phyloP scores from a whole-genome alignment of 495 filamentous ascomycete genomes.

The Pyrenula aspistea region DNA sequence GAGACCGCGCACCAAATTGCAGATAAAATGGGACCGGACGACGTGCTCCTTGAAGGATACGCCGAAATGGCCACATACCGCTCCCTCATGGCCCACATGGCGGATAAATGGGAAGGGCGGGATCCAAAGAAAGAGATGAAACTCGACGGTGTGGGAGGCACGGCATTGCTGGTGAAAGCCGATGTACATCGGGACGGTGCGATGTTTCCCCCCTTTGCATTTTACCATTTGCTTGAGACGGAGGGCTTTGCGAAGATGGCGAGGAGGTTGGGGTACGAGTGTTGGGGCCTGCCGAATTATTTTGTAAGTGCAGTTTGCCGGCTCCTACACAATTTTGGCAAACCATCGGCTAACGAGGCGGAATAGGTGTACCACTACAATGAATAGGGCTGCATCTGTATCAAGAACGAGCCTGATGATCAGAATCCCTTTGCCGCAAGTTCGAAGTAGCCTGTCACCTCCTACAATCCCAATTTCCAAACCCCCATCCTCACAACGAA shows the following conservation, averaged over 20 bases:
- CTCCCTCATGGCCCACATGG: conserved; percentile 81
- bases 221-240: conserved; percentile 94
- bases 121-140: conserved; percentile 50
- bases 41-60: conserved; percentile 91
- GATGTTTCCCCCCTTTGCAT: conserved; percentile 95
- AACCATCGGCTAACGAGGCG: conserved; percentile 5
- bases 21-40: conserved; percentile 69
- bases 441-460: too few species aligned
- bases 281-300: conserved; percentile 87
- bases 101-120: conserved; percentile 31
- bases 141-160: conserved; percentile 90
- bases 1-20: conserved; percentile 61
- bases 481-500: too few species aligned
- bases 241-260: conserved; percentile 99
- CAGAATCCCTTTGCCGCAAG: too few species aligned
- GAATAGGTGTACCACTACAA: conserved; percentile 80
- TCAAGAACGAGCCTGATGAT: too few species aligned
- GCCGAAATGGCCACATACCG: conserved; percentile 84
- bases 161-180: conserved; percentile 87
- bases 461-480: too few species aligned
- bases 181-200: conserved; percentile 95
- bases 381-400: conserved; percentile 48
- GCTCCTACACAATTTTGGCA: conserved; percentile 3
- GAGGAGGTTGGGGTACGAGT: conserved; percentile 67
- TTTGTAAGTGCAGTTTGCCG: conserved; percentile 48